Evolutionary conservation across 192 early-diverging fungal genomes (phyloP), one percentile per base, ranked within the genome.

Genomic region (Phlyctochytrium bullatum): DNA sequence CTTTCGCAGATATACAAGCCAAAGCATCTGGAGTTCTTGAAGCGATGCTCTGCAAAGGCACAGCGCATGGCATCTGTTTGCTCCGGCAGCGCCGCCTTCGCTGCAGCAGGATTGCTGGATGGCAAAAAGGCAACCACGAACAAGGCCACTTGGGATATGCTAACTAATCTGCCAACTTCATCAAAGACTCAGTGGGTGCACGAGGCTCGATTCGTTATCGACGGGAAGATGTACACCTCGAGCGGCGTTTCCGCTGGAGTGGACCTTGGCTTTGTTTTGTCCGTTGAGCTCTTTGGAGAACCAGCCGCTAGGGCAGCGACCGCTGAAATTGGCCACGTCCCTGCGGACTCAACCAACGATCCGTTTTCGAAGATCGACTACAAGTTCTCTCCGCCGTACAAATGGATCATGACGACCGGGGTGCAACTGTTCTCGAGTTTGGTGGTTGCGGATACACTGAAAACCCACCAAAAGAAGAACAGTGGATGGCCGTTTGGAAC

Each of bases 211-310:
- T 78, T 50, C 53, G 73, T 78, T 16, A 20, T 36, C 17, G 77
- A 76, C 32, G 71, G 65, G 14, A 75, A 79, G 17, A 28, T 73
- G 28, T 34, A 69, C 27, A 79, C 77, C 16, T 59, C 69, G 12
- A 62, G 57, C 25, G 77, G 77, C 16, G 77, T 79, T 28, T 64
- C 70, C 17, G 77, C 77, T 24, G 77, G 77, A 20, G 30, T 73
- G 34, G 77, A 79, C 59, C 54, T 70, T 51, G 73, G 52, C 4
- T 51, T 57, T 59, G 27, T 53, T 12, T 33, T 76, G 12, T 50
- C 50, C 1, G 29, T 29, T 28, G 2, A 36, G 33, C 28, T 76
- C 12, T 76, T 67, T 34, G 61, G 62, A 2, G 36, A 64, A 10
- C 36, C 4, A 1, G 36, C 36, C 14, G 53, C 57, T 6, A 29